Evolutionary conservation across 2,329 filamentous ascomycete genomes (phyloP).

Genomic region (Blumeria hordei): DNA sequence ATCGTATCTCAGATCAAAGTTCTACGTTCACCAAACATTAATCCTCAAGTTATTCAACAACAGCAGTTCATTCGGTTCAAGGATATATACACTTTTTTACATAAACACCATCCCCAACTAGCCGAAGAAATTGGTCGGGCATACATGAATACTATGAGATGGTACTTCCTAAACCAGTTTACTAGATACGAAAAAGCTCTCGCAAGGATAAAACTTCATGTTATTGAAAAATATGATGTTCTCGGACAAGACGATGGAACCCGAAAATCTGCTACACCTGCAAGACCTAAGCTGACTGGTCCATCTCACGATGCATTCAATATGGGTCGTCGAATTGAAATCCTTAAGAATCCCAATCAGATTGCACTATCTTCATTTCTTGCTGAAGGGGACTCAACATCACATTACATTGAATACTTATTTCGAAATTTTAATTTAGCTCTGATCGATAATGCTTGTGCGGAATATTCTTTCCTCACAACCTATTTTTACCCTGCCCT

Average conservation of each 20-base stretch:
- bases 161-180: slow-evolving; percentile 92
- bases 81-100: slow-evolving; percentile 67
- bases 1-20: slow-evolving; percentile 88
- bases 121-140: slow-evolving; percentile 78
- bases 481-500: slow-evolving; percentile 67
- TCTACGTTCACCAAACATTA: slow-evolving; percentile 81
- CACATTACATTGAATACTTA: slow-evolving; percentile 70
- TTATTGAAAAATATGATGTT: slow-evolving; percentile 60
- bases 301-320: slow-evolving; percentile 69
- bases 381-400: slow-evolving; percentile 68
- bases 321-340: slow-evolving; percentile 63
- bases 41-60: slow-evolving; percentile 90
- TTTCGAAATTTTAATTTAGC: slow-evolving; percentile 93
- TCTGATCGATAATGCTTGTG: slow-evolving; percentile 75
- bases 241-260: slow-evolving; percentile 55
- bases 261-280: slow-evolving; percentile 35
- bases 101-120: slow-evolving; percentile 57
- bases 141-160: slow-evolving; percentile 95
- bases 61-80: slow-evolving; percentile 75
- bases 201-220: slow-evolving; percentile 62
- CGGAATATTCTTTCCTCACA: slow-evolving; percentile 84
- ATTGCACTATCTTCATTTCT: slow-evolving; percentile 67
- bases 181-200: slow-evolving; percentile 65
- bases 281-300: slow-evolving; percentile 24
- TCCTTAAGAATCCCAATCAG: slow-evolving; percentile 49